These are phyloP conservation scores for Saturnispora zaruensis DNA, from an alignment of 805 yeast species.

Conservation along the genomic window DNA sequence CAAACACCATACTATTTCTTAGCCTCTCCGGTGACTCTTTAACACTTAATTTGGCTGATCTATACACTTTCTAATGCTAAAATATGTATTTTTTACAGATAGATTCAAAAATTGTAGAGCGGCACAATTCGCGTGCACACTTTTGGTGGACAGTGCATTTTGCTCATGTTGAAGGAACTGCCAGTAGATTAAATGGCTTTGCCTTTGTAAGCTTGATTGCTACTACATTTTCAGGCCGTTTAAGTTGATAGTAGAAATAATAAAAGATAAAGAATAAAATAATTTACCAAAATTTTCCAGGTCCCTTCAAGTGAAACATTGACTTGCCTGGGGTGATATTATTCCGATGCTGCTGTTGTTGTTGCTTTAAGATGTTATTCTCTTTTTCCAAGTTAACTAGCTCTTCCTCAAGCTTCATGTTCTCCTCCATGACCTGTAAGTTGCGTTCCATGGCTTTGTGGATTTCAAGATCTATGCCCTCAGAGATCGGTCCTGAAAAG, in stretches of 20 bases:
- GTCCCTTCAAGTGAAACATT: constrained; percentile 10
- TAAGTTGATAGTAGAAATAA: background rate
- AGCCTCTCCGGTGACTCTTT: background rate
- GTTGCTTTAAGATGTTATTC: constrained; percentile 26
- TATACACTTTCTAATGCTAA: background rate
- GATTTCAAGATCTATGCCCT: constrained; percentile 40
- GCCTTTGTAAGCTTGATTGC: too few relatives aligned
- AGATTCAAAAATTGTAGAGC: background rate
- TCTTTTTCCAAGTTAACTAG: constrained; percentile 34
- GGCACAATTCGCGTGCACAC: background rate
- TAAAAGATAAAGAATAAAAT: background rate
- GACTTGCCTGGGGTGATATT: constrained; percentile 9
- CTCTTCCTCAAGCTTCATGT: constrained; percentile 47
- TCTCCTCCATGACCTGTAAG: constrained; percentile 56
- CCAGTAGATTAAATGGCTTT: background rate
- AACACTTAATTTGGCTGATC: background rate
- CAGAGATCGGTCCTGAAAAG: constrained; percentile 25
- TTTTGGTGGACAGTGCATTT: background rate
- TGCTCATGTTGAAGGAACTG: background rate
- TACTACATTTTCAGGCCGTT: background rate
- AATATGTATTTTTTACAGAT: too few relatives aligned
- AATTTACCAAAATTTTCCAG: constrained; percentile 13
- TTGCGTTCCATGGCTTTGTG: constrained; percentile 54
- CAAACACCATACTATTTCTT: constrained; percentile 1
- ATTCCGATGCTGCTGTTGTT: constrained; percentile 12